A percentile compares a stretch with the other conserved stretches of the same genome.
Conservation (phyloP, 2,329 filamentous ascomycete genomes). For the Aspergillus tamarii region DNA sequence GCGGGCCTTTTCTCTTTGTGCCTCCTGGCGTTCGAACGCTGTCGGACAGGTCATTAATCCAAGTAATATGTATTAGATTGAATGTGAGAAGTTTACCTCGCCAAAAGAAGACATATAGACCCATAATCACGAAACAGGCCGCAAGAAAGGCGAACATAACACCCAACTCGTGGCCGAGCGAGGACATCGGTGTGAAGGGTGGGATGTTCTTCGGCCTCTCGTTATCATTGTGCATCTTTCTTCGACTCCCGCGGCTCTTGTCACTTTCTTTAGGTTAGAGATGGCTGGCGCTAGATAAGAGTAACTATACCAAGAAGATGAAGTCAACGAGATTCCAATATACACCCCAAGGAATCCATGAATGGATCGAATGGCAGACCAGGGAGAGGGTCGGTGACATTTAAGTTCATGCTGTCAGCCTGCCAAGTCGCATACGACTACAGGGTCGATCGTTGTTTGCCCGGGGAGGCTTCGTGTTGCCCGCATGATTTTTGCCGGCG, state of each 20-base stretch:
- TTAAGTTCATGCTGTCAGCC: constrained; percentile 2
- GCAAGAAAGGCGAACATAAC: constrained; percentile 44
- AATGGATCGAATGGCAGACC: background rate
- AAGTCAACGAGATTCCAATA: background rate
- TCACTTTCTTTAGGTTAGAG: background rate
- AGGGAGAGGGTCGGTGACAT: background rate
- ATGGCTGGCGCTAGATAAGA: background rate
- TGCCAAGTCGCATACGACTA: constrained; percentile 1
- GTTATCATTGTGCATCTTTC: background rate
- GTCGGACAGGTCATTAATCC: background rate
- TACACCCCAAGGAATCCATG: background rate
- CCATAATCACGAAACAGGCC: constrained; percentile 37
- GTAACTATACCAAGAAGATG: background rate
- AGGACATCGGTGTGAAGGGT: constrained; percentile 33
- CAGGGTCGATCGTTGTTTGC: background rate
- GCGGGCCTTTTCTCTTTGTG: constrained; percentile 22
- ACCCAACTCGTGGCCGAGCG: constrained; percentile 41
- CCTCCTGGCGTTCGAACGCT: constrained; percentile 35
- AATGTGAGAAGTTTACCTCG: constrained; percentile 28
- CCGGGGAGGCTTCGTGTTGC: background rate
- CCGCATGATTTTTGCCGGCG: background rate
- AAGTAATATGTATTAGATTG: background rate
- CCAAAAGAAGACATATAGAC: constrained; percentile 40
- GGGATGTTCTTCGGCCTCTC: constrained; percentile 20
- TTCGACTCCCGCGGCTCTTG: background rate